phyloP scores from a whole-genome alignment of 2,329 filamentous ascomycete species.

The Dactylellina sp. region DNA sequence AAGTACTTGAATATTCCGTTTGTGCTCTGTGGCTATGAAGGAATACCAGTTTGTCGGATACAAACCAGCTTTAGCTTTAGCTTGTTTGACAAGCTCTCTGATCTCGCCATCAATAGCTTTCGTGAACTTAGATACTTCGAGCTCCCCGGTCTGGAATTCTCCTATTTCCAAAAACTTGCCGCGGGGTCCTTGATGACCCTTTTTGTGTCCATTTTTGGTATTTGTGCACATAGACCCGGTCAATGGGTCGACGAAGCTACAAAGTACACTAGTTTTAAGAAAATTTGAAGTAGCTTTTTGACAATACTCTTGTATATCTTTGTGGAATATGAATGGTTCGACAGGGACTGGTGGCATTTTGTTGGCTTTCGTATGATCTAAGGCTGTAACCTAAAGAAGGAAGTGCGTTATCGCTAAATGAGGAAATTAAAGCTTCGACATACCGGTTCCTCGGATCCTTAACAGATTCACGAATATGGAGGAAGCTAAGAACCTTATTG shows the following conservation, averaged over 20 bases:
- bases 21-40: neutral
- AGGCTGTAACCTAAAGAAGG: too few relatives aligned
- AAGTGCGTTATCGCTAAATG: too few relatives aligned
- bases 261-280: neutral
- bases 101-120: neutral
- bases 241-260: slow-evolving; percentile 1
- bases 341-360: neutral
- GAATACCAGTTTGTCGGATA: neutral
- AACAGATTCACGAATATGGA: neutral
- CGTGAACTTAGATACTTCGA: neutral
- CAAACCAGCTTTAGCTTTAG: neutral
- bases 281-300: neutral
- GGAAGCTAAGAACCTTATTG: neutral
- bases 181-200: slow-evolving; percentile 19
- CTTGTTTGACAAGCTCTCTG: neutral
- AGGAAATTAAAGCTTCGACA: too few relatives aligned
- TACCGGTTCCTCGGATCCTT: too few relatives aligned
- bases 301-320: neutral
- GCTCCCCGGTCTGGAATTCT: neutral
- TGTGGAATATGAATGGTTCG: neutral
- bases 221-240: neutral
- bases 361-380: neutral
- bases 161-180: neutral
- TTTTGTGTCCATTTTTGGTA: slow-evolving; percentile 10
- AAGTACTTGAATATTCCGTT: neutral